Base-by-base conservation (phyloP, 176 grass and related monocot species). In the Carex pumila region DNA sequence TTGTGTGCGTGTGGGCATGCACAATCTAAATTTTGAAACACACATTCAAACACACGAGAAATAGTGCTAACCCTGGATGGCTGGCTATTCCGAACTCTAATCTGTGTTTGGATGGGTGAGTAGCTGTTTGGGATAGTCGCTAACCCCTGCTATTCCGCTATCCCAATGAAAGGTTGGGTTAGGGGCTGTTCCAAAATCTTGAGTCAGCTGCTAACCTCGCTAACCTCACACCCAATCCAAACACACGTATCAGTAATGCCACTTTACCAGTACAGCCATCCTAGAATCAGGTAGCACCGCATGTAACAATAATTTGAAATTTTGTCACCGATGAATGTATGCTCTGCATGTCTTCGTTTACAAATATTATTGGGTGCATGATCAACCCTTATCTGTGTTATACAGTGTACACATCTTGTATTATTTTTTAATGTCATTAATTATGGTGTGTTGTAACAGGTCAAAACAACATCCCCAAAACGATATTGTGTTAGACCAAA, bases 401-500 rank as follows among this genome's bases (percentile, higher is more conserved):
- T 70, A 70, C 36, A 70, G 5, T 70, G 37, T 43, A 70, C 1
- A 70, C 34, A 41, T 70, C 15, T 1, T 73, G 49, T 53, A 53
- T 53, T 30, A 2, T 78, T 57, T 9, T 78, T 57, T 0, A 36
- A 34, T 56, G 73, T 57, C 7, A 57, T 57, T 78, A 81, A 65
- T 91, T 60, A 43, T 83, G 56, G 15, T 67, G 7, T 54, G 72
- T 84, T 66, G 59, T 36, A 84, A 87, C 82, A 98, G 92, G 95
- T 98, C 82, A 98, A 98, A 94, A 98, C 95, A 69, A 98, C 92
- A 86, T 98, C 95, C 50, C 95, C 95, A 65, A 98, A 98, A 89
- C 86, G 86, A 85, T 98, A 98, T 71, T 91, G 95, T 71, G 95
- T 98, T 73, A 86, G 90, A 65, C 95, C 95, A 89, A 98, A 98